Evolutionary conservation across 1,284 basidiomycete species (phyloP).

Genomic region (Ustilago hordei): DNA sequence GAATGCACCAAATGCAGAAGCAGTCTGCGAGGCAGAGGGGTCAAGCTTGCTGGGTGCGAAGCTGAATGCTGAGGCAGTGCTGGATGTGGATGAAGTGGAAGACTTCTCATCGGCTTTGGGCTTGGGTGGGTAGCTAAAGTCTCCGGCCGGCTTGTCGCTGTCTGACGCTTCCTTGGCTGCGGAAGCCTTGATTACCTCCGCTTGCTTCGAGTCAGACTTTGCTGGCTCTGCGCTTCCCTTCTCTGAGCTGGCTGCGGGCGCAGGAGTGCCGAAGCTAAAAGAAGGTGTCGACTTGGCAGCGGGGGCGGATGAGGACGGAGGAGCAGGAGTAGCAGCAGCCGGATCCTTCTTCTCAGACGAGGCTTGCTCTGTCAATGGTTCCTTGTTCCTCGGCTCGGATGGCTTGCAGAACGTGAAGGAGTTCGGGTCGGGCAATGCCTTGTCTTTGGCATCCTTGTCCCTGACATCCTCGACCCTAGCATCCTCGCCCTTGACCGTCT

Average conservation of each 20-base stretch:
- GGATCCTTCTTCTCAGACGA: conserved; percentile 1
- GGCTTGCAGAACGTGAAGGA: conserved; percentile 38
- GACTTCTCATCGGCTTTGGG: conserved; percentile 22
- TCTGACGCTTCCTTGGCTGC: conserved; percentile 1
- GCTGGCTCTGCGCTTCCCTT: conserved; percentile 10
- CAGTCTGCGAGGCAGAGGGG: conserved; percentile 15
- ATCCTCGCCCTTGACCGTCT: neutral
- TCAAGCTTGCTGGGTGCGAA: conserved; percentile 38
- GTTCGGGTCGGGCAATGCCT: conserved; percentile 18
- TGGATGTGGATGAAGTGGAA: conserved; percentile 14
- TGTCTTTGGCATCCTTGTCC: conserved; percentile 12
- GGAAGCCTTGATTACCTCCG: conserved; percentile 1
- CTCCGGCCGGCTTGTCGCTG: conserved; percentile 5
- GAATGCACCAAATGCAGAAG: conserved; percentile 36
- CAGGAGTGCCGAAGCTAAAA: conserved; percentile 12
- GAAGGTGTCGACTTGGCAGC: conserved; percentile 11
- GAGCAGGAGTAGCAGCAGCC: neutral
- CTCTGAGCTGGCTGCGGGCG: neutral
- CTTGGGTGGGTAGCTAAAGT: conserved; percentile 21
- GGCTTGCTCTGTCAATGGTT: conserved; percentile 15
- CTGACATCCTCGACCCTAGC: neutral
- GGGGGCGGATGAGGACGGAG: neutral
- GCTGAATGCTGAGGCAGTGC: conserved; percentile 28
- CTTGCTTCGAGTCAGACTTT: conserved; percentile 3
- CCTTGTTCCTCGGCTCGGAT: conserved; percentile 32